Evolutionary conservation across 495 filamentous ascomycete species (phyloP).

Genomic region (Xylaria acuta): DNA sequence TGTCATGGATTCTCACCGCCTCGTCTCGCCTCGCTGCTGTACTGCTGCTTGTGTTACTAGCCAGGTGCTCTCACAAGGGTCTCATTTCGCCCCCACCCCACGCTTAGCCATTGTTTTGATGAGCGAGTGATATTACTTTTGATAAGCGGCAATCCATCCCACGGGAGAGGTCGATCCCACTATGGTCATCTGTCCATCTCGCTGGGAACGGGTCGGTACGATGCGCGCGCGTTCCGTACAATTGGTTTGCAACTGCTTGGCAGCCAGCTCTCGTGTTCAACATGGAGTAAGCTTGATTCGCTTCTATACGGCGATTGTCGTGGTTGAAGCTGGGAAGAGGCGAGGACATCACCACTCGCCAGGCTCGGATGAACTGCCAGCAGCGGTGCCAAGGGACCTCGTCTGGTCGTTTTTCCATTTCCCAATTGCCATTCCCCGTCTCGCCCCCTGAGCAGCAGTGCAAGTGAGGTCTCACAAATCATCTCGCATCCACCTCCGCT

Average conservation of each 20-base stretch:
- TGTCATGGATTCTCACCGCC: slow-evolving; percentile 20
- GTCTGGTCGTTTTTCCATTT: background rate
- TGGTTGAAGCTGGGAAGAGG: background rate
- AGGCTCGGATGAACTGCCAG: background rate
- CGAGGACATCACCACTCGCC: background rate
- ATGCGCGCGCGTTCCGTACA: slow-evolving; percentile 22
- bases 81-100: slow-evolving; percentile 16
- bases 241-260: slow-evolving; percentile 15
- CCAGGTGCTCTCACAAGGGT: slow-evolving; percentile 1
- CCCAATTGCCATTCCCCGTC: background rate
- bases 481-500: background rate
- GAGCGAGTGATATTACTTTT: slow-evolving; percentile 1
- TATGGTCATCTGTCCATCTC: slow-evolving; percentile 16
- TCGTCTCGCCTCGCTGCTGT: slow-evolving; percentile 19
- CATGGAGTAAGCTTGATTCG: background rate
- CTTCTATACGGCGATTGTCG: background rate
- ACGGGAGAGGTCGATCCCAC: slow-evolving; percentile 11
- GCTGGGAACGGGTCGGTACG: slow-evolving; percentile 26
- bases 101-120: background rate
- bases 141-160: slow-evolving; percentile 20
- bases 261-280: background rate
- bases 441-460: background rate
- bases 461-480: background rate
- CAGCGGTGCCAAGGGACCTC: background rate
- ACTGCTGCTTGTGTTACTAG: background rate